These are phyloP conservation scores for Cunninghamia lanceolata DNA, from an alignment of 75 land plant species.

Conservation along the genomic window DNA sequence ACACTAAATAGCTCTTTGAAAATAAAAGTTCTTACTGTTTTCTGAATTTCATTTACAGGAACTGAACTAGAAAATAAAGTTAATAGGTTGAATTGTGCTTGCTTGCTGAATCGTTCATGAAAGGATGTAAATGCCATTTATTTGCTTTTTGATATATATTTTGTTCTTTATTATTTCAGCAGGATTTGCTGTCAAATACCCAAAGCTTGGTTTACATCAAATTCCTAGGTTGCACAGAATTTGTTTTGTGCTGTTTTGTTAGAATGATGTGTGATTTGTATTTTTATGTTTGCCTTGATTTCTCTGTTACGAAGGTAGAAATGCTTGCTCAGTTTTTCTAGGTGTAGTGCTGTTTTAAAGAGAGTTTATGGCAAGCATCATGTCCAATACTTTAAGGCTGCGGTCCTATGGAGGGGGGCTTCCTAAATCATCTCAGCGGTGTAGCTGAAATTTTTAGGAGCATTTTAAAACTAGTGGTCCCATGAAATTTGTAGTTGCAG, in stretches of 20 bases:
- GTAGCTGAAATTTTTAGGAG: too few relatives aligned
- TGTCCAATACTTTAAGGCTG: not conserved
- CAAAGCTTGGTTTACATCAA: not conserved
- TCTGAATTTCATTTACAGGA: not conserved
- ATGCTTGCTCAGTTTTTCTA: not conserved
- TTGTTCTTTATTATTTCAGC: not conserved
- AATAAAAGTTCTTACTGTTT: too few relatives aligned
- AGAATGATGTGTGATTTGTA: not conserved
- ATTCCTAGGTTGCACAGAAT: not conserved
- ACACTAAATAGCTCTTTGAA: not conserved
- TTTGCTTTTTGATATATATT: not conserved
- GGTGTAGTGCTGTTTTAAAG: not conserved
- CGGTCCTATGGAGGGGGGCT: too few relatives aligned
- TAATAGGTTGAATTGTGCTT: not conserved
- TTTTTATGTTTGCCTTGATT: not conserved
- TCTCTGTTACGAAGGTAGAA: not conserved
- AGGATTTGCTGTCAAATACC: not conserved
- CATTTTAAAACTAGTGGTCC: too few relatives aligned
- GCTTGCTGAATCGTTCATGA: not conserved
- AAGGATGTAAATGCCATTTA: not conserved
- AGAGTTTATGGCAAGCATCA: not conserved
- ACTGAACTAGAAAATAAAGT: not conserved
- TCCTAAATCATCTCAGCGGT: too few relatives aligned
- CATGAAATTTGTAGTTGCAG: too few relatives aligned
- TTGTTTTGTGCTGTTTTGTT: not conserved